Conservation (phyloP, 2,329 filamentous ascomycete species). For the Aureobasidium sp. region DNA sequence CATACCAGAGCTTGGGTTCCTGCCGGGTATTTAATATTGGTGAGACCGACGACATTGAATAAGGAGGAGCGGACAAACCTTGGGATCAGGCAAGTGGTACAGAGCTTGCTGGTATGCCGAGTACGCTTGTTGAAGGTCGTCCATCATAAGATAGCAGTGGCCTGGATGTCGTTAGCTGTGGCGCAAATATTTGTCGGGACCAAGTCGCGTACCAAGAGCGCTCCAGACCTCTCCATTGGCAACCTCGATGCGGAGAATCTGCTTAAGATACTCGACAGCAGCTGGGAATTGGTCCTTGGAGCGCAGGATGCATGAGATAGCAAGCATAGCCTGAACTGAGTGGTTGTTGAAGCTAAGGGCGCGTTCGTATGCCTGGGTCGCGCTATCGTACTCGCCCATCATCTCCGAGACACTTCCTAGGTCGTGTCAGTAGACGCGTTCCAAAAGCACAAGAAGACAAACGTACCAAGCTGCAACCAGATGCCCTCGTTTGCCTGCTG, state of each 20-base stretch:
- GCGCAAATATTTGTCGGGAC: not conserved
- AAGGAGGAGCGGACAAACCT: conserved; percentile 48
- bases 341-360: conserved; percentile 80
- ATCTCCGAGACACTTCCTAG: conserved; percentile 78
- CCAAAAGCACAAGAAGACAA: not conserved
- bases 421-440: conserved; percentile 11
- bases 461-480: conserved; percentile 87
- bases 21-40: conserved; percentile 27
- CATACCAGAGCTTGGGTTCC: conserved; percentile 98
- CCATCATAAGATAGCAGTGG: conserved; percentile 99
- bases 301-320: conserved; percentile 83
- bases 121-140: conserved; percentile 94
- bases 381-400: conserved; percentile 80
- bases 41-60: conserved; percentile 1
- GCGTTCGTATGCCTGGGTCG: conserved; percentile 82
- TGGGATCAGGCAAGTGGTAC: conserved; percentile 86
- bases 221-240: conserved; percentile 96
- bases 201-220: conserved; percentile 61
- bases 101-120: conserved; percentile 92
- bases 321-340: conserved; percentile 86
- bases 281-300: conserved; percentile 90
- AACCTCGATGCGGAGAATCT: conserved; percentile 80
- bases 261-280: conserved; percentile 85
- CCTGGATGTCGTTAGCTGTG: conserved; percentile 42
- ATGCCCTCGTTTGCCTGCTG: conserved; percentile 73